Conservation (phyloP, 2,329 filamentous ascomycete species). For the Epichloe elymi region DNA sequence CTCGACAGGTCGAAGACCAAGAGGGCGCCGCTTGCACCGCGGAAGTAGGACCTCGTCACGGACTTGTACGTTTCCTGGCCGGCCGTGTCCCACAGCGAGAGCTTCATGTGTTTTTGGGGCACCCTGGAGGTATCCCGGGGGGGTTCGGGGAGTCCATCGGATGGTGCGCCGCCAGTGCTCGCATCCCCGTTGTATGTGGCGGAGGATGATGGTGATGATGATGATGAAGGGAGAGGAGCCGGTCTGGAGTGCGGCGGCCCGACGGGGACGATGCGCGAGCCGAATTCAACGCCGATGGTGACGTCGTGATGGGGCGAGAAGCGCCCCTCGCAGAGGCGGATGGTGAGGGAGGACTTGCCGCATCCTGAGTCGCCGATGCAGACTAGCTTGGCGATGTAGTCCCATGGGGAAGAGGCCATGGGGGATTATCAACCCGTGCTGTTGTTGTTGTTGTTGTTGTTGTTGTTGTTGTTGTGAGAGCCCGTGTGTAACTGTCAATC, state of each 20-base stretch:
- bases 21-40: constrained; percentile 57
- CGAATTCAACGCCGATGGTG: constrained; percentile 94
- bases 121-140: constrained; percentile 26
- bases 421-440: constrained; percentile 1
- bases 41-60: constrained; percentile 87
- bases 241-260: constrained; percentile 59
- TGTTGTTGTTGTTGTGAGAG: background rate
- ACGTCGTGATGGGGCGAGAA: constrained; percentile 93
- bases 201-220: constrained; percentile 7
- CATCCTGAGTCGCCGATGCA: constrained; percentile 94
- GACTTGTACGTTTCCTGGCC: constrained; percentile 97
- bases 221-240: constrained; percentile 12
- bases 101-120: constrained; percentile 72
- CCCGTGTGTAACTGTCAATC: background rate
- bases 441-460: too few relatives aligned
- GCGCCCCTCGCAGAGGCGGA: constrained; percentile 90
- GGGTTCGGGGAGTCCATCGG: constrained; percentile 40
- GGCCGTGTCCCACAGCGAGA: constrained; percentile 89
- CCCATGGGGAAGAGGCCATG: constrained; percentile 66
- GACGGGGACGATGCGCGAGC: constrained; percentile 82
- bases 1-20: constrained; percentile 93
- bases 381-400: constrained; percentile 98
- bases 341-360: constrained; percentile 91
- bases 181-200: background rate
- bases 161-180: background rate